Evolutionary conservation across 305 asterid species (phyloP).

Genomic region (Solanum hybrid): DNA sequence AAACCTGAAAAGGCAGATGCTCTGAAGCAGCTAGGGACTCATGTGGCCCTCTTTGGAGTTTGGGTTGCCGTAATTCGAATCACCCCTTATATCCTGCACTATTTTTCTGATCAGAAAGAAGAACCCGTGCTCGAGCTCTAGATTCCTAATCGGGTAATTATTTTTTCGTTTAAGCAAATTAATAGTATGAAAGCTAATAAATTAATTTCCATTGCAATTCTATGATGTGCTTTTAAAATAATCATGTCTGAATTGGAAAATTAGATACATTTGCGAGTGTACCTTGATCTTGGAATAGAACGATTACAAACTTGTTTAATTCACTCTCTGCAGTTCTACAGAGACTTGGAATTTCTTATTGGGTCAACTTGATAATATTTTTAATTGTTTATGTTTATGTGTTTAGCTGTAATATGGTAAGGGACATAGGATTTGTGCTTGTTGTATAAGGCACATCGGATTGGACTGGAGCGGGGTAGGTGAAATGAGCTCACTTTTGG

Average conservation of each 20-base stretch:
- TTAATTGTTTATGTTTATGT: neutral
- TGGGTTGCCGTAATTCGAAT: slow-evolving; percentile 73
- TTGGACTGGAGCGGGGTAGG: neutral
- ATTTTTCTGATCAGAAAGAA: slow-evolving; percentile 49
- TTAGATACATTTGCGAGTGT: neutral
- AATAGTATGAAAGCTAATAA: neutral
- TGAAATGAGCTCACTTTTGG: neutral
- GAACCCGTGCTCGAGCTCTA: slow-evolving; percentile 57
- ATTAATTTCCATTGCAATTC: neutral
- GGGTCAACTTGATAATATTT: neutral
- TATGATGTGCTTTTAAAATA: neutral
- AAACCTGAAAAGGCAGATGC: slow-evolving; percentile 86
- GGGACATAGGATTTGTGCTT: neutral
- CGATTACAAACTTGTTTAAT: neutral
- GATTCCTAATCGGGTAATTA: neutral
- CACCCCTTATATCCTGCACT: slow-evolving; percentile 73
- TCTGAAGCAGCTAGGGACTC: slow-evolving; percentile 68
- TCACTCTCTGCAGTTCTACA: neutral
- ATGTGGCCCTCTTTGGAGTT: slow-evolving; percentile 58
- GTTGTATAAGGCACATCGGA: neutral
- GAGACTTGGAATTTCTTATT: neutral
- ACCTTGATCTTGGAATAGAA: neutral
- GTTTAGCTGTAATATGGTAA: neutral
- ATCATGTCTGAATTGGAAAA: neutral
- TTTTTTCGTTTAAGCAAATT: neutral